Evolutionary conservation across 768 basidiomycete species (phyloP).

Genomic region (Hemileccinum rubropunctum): DNA sequence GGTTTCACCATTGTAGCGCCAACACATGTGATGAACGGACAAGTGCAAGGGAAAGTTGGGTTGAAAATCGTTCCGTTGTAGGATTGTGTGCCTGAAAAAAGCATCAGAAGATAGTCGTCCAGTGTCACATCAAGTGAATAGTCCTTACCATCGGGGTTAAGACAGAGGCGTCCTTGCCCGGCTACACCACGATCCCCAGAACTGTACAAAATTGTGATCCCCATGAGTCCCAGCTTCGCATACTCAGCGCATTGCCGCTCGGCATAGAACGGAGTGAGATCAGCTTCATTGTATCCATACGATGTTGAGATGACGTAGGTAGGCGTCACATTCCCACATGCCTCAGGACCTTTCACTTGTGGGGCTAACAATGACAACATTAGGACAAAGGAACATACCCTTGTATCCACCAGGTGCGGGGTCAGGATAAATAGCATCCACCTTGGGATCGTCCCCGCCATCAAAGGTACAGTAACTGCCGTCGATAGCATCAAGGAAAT

Average conservation of each 20-base stretch:
- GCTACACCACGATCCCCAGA: conserved; percentile 26
- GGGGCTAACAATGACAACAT: background rate
- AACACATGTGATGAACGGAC: conserved; percentile 48
- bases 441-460: conserved; percentile 31
- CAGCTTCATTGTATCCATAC: conserved; percentile 35
- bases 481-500: conserved; percentile 38
- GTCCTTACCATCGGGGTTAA: conserved; percentile 24
- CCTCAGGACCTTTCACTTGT: background rate
- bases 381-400: conserved; percentile 6
- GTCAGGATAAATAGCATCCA: conserved; percentile 30
- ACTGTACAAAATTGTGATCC: conserved; percentile 38
- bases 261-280: conserved; percentile 33
- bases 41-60: conserved; percentile 45
- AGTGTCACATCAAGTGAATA: background rate
- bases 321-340: conserved; percentile 33
- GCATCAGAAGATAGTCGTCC: background rate
- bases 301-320: conserved; percentile 40
- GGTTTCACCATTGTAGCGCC: conserved; percentile 43
- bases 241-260: conserved; percentile 42
- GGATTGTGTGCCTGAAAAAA: background rate
- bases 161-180: conserved; percentile 31
- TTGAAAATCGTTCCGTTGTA: conserved; percentile 38
- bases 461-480: conserved; percentile 36
- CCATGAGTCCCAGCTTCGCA: conserved; percentile 39
- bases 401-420: conserved; percentile 8